A percentile compares a stretch with the other conserved stretches of the same genome.
Conservation (phyloP, 2,329 filamentous ascomycete genomes). For the Alternaria brassicae region DNA sequence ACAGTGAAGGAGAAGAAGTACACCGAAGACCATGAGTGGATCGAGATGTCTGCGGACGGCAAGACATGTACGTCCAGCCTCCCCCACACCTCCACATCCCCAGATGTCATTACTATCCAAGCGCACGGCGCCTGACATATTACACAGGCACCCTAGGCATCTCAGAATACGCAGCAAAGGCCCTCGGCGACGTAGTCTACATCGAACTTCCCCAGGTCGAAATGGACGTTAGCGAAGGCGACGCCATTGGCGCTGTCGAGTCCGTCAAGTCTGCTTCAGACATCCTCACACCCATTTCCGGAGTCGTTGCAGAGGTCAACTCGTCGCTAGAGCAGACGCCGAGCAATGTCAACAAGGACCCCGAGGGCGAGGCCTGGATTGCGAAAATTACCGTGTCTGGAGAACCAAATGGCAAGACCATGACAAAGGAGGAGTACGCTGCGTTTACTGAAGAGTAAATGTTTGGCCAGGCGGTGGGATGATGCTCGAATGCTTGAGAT, state of each 20-base stretch:
- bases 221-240: slow-evolving; percentile 74
- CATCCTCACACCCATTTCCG: slow-evolving; percentile 86
- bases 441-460: slow-evolving; percentile 67
- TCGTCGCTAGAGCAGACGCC: slow-evolving; percentile 80
- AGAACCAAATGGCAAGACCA: slow-evolving; percentile 66
- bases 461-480: neutral
- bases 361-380: slow-evolving; percentile 93
- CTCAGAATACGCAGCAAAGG: slow-evolving; percentile 87
- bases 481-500: neutral
- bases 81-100: slow-evolving; percentile 6
- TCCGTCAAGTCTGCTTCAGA: slow-evolving; percentile 99
- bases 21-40: slow-evolving; percentile 98
- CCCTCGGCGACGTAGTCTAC: slow-evolving; percentile 95
- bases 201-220: slow-evolving; percentile 85
- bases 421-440: slow-evolving; percentile 81
- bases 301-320: slow-evolving; percentile 80
- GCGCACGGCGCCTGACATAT: neutral
- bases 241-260: slow-evolving; percentile 92
- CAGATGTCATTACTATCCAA: slow-evolving; percentile 2
- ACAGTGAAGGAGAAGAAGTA: slow-evolving; percentile 78
- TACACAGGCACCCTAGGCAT: slow-evolving; percentile 74
- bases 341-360: slow-evolving; percentile 83
- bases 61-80: slow-evolving; percentile 68
- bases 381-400: slow-evolving; percentile 82
- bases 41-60: slow-evolving; percentile 83